Evolutionary conservation across 345 rosid genomes (phyloP).

Genomic region (Gynandropsis gynandra): DNA sequence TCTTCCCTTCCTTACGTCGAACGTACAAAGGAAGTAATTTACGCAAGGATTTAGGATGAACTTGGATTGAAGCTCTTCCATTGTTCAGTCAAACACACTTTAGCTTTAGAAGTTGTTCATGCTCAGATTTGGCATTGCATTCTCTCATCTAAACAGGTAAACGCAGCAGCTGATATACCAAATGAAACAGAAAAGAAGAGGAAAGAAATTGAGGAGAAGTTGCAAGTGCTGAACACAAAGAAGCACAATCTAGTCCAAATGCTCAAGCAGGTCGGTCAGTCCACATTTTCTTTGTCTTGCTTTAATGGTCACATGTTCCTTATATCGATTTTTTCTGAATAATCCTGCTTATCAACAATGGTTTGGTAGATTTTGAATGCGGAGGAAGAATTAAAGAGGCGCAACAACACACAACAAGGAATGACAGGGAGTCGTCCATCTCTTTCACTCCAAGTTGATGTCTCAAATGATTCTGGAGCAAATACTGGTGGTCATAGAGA

Average conservation of each 20-base stretch:
- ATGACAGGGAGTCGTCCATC: constrained; percentile 38
- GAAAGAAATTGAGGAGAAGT: constrained; percentile 62
- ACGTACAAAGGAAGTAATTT: too few species aligned
- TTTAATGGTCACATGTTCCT: background rate
- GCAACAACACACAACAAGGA: constrained; percentile 40
- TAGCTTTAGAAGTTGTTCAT: background rate
- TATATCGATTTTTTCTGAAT: background rate
- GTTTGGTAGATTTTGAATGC: constrained; percentile 57
- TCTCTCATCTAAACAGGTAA: constrained; percentile 26
- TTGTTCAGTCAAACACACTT: background rate
- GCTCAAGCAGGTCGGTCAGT: constrained; percentile 78
- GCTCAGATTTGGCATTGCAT: background rate
- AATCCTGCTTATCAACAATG: constrained; percentile 4
- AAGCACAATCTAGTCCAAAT: constrained; percentile 85
- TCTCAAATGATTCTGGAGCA: constrained; percentile 48
- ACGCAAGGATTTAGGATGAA: too few species aligned
- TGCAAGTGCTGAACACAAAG: constrained; percentile 65
- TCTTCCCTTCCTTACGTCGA: background rate
- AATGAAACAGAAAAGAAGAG: constrained; percentile 47
- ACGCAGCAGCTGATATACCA: constrained; percentile 25
- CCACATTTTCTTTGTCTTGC: constrained; percentile 3
- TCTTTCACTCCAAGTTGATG: constrained; percentile 68
- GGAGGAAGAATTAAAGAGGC: constrained; percentile 87
- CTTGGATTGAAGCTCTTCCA: too few species aligned
- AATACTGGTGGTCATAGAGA: constrained; percentile 57